Percentiles rank a stretch among this genome's conserved stretches.
Conservation (phyloP, 1,284 basidiomycete genomes). For the Vanrija pseudolonga region DNA sequence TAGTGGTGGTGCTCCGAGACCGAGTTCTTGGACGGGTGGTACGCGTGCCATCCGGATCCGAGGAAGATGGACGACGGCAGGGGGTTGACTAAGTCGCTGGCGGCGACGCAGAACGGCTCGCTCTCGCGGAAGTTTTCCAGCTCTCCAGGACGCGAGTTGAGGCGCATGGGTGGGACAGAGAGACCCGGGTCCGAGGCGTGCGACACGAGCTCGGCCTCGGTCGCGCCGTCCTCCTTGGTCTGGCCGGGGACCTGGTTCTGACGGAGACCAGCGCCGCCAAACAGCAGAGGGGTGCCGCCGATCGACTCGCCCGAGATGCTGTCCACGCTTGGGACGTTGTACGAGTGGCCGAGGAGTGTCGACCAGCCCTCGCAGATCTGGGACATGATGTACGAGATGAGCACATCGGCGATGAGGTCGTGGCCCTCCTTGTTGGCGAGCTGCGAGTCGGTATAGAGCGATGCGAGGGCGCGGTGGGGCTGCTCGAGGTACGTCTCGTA, state of each 20-base stretch:
- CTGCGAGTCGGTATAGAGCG: conserved; percentile 74
- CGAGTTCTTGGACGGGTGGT: conserved; percentile 61
- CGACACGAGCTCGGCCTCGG: conserved; percentile 15
- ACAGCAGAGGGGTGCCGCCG: conserved; percentile 4
- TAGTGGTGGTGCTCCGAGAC: conserved; percentile 65
- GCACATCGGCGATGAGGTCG: conserved; percentile 74
- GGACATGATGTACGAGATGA: conserved; percentile 79
- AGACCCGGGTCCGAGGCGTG: conserved; percentile 46
- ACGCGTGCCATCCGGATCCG: conserved; percentile 79
- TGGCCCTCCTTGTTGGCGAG: conserved; percentile 79
- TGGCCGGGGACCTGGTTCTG: conserved; percentile 40
- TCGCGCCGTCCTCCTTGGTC: conserved; percentile 28
- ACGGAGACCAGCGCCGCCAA: conserved; percentile 47
- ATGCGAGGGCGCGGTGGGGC: conserved; percentile 61
- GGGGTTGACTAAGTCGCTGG: conserved; percentile 92
- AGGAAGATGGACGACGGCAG: conserved; percentile 82
- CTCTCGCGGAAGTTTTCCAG: conserved; percentile 71
- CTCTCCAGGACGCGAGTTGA: conserved; percentile 66
- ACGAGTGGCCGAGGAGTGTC: conserved; percentile 61
- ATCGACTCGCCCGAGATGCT: conserved; percentile 7
- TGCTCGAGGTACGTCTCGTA: conserved; percentile 76
- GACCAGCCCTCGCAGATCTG: conserved; percentile 84
- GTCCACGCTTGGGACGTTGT: conserved; percentile 52
- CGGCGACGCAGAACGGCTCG: conserved; percentile 81
- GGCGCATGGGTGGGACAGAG: conserved; percentile 65